Evolutionary conservation across 257 asterid genomes (phyloP).

Genomic region (Salvia miltiorrhiza): DNA sequence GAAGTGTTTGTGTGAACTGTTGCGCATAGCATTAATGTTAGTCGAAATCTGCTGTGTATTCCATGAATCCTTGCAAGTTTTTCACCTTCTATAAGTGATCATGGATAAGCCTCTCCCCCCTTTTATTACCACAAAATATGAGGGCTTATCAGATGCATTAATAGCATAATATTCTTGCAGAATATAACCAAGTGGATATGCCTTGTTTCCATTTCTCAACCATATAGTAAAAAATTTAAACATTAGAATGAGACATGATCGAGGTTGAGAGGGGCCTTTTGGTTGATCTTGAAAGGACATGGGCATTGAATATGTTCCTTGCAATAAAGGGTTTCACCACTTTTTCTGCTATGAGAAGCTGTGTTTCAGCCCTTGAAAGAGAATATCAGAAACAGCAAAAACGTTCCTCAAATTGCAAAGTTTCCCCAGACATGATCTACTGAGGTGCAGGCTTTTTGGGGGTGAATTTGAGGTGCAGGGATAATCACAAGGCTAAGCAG

Average conservation of each 20-base stretch:
- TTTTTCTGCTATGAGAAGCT: slow-evolving; percentile 18
- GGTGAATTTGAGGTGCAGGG: not conserved
- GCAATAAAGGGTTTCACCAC: slow-evolving; percentile 18
- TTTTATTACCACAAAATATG: not conserved
- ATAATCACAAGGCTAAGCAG: not conserved
- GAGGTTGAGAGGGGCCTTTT: not conserved
- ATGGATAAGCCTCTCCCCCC: no score
- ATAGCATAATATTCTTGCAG: not conserved
- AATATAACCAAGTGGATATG: not conserved
- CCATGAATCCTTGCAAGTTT: slow-evolving; percentile 22
- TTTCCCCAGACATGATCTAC: slow-evolving; percentile 23
- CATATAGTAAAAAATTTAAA: no score
- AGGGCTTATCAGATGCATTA: not conserved
- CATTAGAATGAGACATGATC: slow-evolving; percentile 16
- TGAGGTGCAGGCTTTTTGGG: not conserved
- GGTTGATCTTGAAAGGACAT: slow-evolving; percentile 16
- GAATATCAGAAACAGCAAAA: slow-evolving; percentile 13
- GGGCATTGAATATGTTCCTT: slow-evolving; percentile 42
- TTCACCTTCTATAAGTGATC: not conserved
- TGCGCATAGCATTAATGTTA: slow-evolving; percentile 21
- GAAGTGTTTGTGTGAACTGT: slow-evolving; percentile 43
- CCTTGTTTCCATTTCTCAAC: not conserved
- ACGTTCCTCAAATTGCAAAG: not conserved
- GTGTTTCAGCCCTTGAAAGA: slow-evolving; percentile 23
- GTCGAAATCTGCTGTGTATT: slow-evolving; percentile 17